Evolutionary conservation across 768 basidiomycete species (phyloP).

Genomic region (Tricholoma hemisulphureum): DNA sequence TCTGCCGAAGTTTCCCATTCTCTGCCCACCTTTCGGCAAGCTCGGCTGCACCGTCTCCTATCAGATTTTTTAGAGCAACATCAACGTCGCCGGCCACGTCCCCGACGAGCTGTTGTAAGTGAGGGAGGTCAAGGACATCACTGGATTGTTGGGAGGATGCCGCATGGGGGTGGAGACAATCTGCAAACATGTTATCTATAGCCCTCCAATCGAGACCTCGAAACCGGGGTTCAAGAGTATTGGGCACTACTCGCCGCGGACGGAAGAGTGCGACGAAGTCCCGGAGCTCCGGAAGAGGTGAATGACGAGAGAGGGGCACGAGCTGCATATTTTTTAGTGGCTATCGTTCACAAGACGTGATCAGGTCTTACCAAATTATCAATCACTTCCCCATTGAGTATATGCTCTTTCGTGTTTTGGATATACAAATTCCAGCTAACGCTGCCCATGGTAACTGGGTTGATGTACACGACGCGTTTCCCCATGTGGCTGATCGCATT

Average conservation of each 20-base stretch:
- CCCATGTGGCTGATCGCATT: constrained; percentile 43
- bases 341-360: background rate
- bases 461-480: constrained; percentile 75
- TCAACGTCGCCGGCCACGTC: constrained; percentile 38
- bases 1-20: constrained; percentile 41
- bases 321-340: constrained; percentile 43
- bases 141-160: background rate
- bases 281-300: constrained; percentile 82
- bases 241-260: constrained; percentile 76
- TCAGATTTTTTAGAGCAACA: constrained; percentile 61
- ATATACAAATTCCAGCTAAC: constrained; percentile 53
- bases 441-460: constrained; percentile 70
- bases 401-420: constrained; percentile 34
- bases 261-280: constrained; percentile 79
- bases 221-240: constrained; percentile 59
- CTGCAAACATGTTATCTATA: constrained; percentile 66
- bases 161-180: constrained; percentile 43
- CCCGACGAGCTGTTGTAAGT: constrained; percentile 6
- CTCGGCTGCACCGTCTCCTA: constrained; percentile 50
- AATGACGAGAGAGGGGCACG: constrained; percentile 84
- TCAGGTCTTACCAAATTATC: constrained; percentile 58
- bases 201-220: constrained; percentile 68
- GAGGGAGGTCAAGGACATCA: background rate
- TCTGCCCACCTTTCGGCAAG: constrained; percentile 58
- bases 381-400: constrained; percentile 46